phyloP scores from a whole-genome alignment of 768 basidiomycete genomes.

The Tricholoma matsutake region DNA sequence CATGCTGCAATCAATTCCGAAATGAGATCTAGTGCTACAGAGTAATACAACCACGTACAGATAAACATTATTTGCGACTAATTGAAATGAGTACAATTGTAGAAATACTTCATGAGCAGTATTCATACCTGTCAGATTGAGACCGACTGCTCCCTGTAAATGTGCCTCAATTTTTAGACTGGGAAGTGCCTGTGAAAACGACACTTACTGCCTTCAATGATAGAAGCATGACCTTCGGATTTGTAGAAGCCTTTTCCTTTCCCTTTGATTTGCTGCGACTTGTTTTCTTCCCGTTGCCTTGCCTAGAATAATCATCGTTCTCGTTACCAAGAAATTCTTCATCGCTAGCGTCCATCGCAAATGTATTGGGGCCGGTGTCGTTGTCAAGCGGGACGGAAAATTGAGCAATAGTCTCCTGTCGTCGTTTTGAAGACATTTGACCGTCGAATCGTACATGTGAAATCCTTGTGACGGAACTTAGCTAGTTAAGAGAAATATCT shows the following conservation, averaged over 20 bases:
- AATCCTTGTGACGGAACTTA: slow-evolving; percentile 43
- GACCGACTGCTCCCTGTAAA: slow-evolving; percentile 69
- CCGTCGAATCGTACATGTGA: slow-evolving; percentile 82
- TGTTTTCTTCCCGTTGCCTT: slow-evolving; percentile 12
- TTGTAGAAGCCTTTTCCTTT: slow-evolving; percentile 38
- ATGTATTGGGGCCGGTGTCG: slow-evolving; percentile 26
- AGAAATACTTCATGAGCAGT: background rate
- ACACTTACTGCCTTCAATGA: slow-evolving; percentile 68
- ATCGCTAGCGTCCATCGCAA: slow-evolving; percentile 27
- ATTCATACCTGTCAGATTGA: slow-evolving; percentile 69
- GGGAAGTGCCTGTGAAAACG: background rate
- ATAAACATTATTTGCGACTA: slow-evolving; percentile 82
- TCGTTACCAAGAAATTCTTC: slow-evolving; percentile 30
- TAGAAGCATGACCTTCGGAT: slow-evolving; percentile 81
- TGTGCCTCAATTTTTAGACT: background rate
- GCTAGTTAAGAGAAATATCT: background rate
- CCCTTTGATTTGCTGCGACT: slow-evolving; percentile 28
- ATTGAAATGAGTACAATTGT: background rate
- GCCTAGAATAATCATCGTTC: slow-evolving; percentile 21
- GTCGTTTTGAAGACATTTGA: slow-evolving; percentile 74
- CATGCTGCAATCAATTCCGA: slow-evolving; percentile 47
- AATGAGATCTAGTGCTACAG: slow-evolving; percentile 1
- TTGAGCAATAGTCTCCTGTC: slow-evolving; percentile 71
- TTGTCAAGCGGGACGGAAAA: slow-evolving; percentile 67
- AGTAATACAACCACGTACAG: slow-evolving; percentile 38